phyloP scores from a whole-genome alignment of 768 basidiomycete genomes.

The Pholiota molesta region DNA sequence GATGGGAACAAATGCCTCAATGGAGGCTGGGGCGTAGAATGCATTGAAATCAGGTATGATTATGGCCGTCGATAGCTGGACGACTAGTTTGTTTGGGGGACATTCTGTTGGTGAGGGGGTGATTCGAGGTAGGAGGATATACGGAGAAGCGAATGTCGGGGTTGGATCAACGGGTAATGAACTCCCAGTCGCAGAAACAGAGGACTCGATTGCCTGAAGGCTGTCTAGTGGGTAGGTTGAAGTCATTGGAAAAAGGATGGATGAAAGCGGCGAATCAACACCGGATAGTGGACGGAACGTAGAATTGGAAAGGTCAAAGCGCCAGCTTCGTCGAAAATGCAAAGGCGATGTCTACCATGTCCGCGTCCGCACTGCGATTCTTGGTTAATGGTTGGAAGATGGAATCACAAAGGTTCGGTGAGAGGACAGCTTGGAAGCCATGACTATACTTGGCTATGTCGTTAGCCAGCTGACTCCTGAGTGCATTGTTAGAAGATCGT shows the following conservation, averaged over 20 bases:
- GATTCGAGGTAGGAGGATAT: conserved; percentile 32
- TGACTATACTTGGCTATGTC: conserved; percentile 19
- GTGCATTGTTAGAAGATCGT: neutral
- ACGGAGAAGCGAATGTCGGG: conserved; percentile 9
- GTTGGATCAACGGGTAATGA: conserved; percentile 8
- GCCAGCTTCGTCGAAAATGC: conserved; percentile 16
- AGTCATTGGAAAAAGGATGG: conserved; percentile 10
- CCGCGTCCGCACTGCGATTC: conserved; percentile 27
- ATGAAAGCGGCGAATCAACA: conserved; percentile 9
- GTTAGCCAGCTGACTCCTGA: conserved; percentile 3
- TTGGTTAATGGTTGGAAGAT: conserved; percentile 17
- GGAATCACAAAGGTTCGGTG: conserved; percentile 8
- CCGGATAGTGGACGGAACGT: neutral
- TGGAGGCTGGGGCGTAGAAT: conserved; percentile 43
- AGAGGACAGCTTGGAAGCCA: conserved; percentile 8
- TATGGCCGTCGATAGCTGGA: conserved; percentile 52
- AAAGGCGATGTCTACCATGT: conserved; percentile 30
- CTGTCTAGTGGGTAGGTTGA: neutral
- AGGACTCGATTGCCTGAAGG: neutral
- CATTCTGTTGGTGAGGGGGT: conserved; percentile 38
- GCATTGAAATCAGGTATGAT: conserved; percentile 49
- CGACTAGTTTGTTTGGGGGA: conserved; percentile 45
- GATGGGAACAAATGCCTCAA: conserved; percentile 47
- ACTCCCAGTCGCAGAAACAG: neutral
- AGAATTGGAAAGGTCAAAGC: conserved; percentile 12